Conservation (phyloP, 2,329 filamentous ascomycete species). For the Cordyceps pruinosa region DNA sequence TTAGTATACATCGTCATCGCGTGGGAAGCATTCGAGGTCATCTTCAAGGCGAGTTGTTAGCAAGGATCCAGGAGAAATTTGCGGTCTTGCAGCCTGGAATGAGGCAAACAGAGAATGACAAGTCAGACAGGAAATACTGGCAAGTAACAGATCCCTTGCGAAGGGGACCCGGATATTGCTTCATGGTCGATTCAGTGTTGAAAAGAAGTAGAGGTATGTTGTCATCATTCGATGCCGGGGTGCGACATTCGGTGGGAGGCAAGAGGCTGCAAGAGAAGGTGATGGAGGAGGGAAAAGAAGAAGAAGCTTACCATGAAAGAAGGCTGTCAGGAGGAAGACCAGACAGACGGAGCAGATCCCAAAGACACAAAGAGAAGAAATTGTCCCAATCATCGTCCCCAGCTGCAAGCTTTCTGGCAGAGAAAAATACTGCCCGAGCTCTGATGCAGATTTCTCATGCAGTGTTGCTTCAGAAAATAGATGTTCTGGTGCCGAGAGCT, state of each 20-base stretch:
- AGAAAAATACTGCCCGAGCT: background rate
- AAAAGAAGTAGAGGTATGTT: slow-evolving; percentile 75
- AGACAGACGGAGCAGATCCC: background rate
- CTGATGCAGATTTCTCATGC: background rate
- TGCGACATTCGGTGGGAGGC: background rate
- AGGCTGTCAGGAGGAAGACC: background rate
- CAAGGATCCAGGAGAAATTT: background rate
- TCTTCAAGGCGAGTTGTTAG: slow-evolving; percentile 4
- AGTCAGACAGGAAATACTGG: slow-evolving; percentile 81
- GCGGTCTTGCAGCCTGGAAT: slow-evolving; percentile 9
- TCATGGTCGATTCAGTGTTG: slow-evolving; percentile 84
- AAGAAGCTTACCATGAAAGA: slow-evolving; percentile 1
- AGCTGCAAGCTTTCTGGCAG: background rate
- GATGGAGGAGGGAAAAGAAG: background rate
- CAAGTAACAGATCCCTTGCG: slow-evolving; percentile 72
- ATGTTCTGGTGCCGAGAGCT: background rate
- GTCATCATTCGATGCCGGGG: slow-evolving; percentile 57
- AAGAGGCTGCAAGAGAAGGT: background rate
- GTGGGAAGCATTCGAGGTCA: background rate
- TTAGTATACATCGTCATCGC: background rate
- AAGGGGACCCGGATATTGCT: slow-evolving; percentile 57
- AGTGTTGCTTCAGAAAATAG: background rate
- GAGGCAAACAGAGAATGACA: slow-evolving; percentile 12
- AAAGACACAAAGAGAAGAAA: background rate
- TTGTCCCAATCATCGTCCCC: background rate